These are phyloP conservation scores for Malus hybrid DNA, from an alignment of 331 rosid genomes.

Conservation along the genomic window DNA sequence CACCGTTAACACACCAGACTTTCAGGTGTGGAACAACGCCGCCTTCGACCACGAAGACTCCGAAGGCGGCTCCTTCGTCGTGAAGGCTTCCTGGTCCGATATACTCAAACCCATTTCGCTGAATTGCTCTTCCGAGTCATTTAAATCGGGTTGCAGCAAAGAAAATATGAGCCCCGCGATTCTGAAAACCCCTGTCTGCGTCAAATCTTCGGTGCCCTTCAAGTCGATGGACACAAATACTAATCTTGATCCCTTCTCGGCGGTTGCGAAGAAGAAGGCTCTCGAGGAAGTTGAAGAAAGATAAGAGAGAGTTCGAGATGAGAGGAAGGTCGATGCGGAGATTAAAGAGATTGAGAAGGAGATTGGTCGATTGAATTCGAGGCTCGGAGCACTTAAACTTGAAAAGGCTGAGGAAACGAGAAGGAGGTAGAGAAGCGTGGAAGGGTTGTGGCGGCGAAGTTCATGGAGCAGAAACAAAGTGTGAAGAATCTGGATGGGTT, in stretches of 20 bases:
- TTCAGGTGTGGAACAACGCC: conserved; percentile 85
- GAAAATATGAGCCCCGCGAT: conserved; percentile 52
- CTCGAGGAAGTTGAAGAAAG: conserved; percentile 14
- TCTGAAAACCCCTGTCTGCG: conserved; percentile 24
- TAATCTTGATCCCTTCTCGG: background rate
- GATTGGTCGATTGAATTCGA: conserved; percentile 44
- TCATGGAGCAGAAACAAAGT: conserved; percentile 54
- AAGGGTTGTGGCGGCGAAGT: conserved; percentile 53
- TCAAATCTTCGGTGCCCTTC: conserved; percentile 22
- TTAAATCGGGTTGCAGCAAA: conserved; percentile 48
- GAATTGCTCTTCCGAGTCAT: conserved; percentile 23
- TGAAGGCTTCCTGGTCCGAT: conserved; percentile 46
- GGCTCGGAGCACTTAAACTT: conserved; percentile 52
- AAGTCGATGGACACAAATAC: conserved; percentile 25
- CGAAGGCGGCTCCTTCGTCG: conserved; percentile 14
- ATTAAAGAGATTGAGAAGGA: conserved; percentile 57
- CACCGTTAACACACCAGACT: conserved; percentile 33
- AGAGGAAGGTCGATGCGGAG: conserved; percentile 50
- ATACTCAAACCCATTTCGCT: conserved; percentile 7
- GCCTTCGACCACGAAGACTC: conserved; percentile 56
- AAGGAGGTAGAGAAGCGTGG: conserved; percentile 36
- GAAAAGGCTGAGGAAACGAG: conserved; percentile 41
- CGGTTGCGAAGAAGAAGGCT: conserved; percentile 10
- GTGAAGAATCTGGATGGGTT: conserved; percentile 14
- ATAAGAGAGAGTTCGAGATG: conserved; percentile 18